Base-by-base conservation (phyloP, 495 filamentous ascomycete genomes). In the Chaetomidium leptoderma region DNA sequence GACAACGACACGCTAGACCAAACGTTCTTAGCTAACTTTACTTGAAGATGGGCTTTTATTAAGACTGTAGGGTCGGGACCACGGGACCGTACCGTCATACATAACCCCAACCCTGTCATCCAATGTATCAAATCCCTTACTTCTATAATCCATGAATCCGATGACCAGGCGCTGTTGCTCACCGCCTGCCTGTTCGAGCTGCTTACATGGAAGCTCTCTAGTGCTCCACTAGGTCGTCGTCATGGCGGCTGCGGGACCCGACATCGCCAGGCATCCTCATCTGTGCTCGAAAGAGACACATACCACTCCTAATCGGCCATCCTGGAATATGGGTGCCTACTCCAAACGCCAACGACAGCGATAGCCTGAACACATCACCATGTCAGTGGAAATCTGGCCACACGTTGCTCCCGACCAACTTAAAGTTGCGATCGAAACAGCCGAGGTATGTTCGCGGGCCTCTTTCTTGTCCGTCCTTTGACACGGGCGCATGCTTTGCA, bases 311-410 rank as follows among this genome's bases (percentile, higher is more conserved):
- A n/a, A 4, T 14, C 13, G 9, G 4, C 30, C 36, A 29, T 35
- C 17, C 47, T 36, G 53, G 30, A 69, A 56, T 55, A 74, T 70
- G 72, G 73, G 53, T 72, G 70, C 74, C 70, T 74, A 60, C 39
- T 35, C 17, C 16, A 49, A 45, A 33, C 43, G 32, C 26, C 53
- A 43, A 40, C 52, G 54, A 45, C 43, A 57, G 53, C 60, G 24
- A 50, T 53, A 66, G 58, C 45, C 43, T 33, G 10, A 63, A n/a
- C 39, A 14, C 51, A 51, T 40, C 62, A 55, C 57, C 57, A 92
- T 92, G 88, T 85, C 88, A 43, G 85, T 88, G 46, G 83, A 85
- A 66, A 85, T 88, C 55, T 91, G 84, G 76, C 90, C 90, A 70
- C 86, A 84, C 55, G 78, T 92, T 50, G 70, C 85, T 46, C 74